phyloP scores from a whole-genome alignment of 108 stramenopile genomes.

The Parietichytrium sp. region DNA sequence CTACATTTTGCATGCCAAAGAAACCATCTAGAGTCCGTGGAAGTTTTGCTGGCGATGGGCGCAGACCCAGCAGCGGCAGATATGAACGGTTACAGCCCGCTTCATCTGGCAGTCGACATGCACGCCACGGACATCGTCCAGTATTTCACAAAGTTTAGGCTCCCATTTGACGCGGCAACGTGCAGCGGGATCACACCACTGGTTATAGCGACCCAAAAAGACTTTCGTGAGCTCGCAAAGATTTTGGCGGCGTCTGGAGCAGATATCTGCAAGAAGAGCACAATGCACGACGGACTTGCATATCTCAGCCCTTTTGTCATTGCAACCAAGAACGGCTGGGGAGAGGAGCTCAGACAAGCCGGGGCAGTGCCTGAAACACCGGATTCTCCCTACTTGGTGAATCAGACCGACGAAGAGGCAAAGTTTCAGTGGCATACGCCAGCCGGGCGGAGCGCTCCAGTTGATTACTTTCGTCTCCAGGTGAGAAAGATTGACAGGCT shows the following conservation, averaged over 20 bases:
- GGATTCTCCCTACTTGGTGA: neutral
- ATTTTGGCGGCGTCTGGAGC: neutral
- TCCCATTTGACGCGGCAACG: conserved; percentile 10
- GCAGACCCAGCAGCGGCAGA: neutral
- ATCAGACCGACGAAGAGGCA: neutral
- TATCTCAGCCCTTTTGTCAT: neutral
- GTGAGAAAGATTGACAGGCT: neutral
- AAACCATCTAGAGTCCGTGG: neutral
- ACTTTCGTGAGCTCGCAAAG: neutral
- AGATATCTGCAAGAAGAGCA: conserved; percentile 12
- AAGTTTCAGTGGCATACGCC: neutral
- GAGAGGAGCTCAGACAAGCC: conserved; percentile 21
- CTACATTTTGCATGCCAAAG: conserved; percentile 13
- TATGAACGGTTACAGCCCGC: neutral
- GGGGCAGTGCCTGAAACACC: conserved; percentile 17
- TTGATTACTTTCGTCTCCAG: conserved; percentile 25
- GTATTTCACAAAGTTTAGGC: neutral
- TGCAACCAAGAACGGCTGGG: neutral
- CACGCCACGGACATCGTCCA: neutral
- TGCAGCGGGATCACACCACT: neutral
- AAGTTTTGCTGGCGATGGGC: neutral
- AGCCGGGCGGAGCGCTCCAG: conserved; percentile 34
- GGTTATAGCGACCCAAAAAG: neutral
- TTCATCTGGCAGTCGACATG: conserved; percentile 7
- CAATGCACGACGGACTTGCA: neutral